phyloP scores from a whole-genome alignment of 495 filamentous ascomycete species.

The Penicillium nucicola region DNA sequence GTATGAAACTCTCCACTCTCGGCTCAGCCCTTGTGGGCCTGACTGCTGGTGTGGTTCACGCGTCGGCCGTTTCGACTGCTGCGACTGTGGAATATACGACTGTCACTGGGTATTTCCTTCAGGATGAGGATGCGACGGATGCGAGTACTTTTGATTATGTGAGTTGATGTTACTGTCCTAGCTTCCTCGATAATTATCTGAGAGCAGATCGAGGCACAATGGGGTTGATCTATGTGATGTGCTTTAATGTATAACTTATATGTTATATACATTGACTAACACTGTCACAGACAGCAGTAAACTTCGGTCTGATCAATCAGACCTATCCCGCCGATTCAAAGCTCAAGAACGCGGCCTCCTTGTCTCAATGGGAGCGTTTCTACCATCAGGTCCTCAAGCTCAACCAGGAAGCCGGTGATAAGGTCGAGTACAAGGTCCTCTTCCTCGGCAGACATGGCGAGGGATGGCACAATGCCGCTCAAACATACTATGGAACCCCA shows the following conservation, averaged over 20 bases:
- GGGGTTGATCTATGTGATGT: too few relatives aligned
- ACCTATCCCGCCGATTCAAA: slow-evolving; percentile 49
- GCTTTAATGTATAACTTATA: too few relatives aligned
- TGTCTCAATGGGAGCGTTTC: slow-evolving; percentile 68
- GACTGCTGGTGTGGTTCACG: slow-evolving; percentile 19
- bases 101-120: slow-evolving; percentile 66
- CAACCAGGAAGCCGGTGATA: slow-evolving; percentile 43
- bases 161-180: too few relatives aligned
- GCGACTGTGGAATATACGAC: slow-evolving; percentile 58
- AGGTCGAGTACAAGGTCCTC: slow-evolving; percentile 64
- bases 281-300: slow-evolving; percentile 47
- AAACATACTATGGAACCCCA: slow-evolving; percentile 62
- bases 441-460: slow-evolving; percentile 70
- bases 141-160: slow-evolving; percentile 66
- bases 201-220: too few relatives aligned
- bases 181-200: too few relatives aligned
- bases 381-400: slow-evolving; percentile 51
- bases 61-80: background rate
- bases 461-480: slow-evolving; percentile 65
- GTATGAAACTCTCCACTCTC: slow-evolving; percentile 33
- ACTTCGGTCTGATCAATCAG: slow-evolving; percentile 65
- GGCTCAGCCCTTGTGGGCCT: slow-evolving; percentile 20
- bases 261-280: background rate
- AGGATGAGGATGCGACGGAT: slow-evolving; percentile 64
- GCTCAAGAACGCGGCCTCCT: slow-evolving; percentile 28